phyloP scores from a whole-genome alignment of 805 yeast species.

The Kuraishia ogatae region DNA sequence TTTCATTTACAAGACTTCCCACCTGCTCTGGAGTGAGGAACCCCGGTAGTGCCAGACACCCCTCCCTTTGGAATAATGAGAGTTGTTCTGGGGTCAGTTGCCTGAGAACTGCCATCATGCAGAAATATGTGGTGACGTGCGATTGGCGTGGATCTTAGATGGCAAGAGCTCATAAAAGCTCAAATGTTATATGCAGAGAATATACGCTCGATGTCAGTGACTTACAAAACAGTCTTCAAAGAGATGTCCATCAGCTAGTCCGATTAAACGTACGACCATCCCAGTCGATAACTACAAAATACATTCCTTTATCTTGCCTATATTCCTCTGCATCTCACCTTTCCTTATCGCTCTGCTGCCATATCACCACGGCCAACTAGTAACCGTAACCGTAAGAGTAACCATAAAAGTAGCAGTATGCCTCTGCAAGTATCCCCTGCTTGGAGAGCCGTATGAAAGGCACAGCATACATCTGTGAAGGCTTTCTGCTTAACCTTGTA shows the following conservation, averaged over 20 bases:
- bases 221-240: no score
- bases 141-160: no score
- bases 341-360: background rate
- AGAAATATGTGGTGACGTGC: no score
- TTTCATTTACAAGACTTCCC: constrained; percentile 27
- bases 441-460: background rate
- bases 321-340: background rate
- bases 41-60: constrained; percentile 51
- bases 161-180: no score
- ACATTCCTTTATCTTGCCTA: background rate
- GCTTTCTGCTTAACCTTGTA: background rate
- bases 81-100: constrained; percentile 40
- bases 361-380: background rate
- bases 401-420: no score
- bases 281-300: no score
- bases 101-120: background rate
- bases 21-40: constrained; percentile 40
- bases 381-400: background rate
- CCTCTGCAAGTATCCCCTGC: no score
- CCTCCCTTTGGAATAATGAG: constrained; percentile 40
- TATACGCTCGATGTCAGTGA: no score
- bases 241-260: no score
- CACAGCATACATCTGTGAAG: background rate
- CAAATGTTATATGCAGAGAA: no score
- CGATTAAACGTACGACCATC: no score